phyloP scores from a whole-genome alignment of 148 eudicot species.

The Diospyros lotus region DNA sequence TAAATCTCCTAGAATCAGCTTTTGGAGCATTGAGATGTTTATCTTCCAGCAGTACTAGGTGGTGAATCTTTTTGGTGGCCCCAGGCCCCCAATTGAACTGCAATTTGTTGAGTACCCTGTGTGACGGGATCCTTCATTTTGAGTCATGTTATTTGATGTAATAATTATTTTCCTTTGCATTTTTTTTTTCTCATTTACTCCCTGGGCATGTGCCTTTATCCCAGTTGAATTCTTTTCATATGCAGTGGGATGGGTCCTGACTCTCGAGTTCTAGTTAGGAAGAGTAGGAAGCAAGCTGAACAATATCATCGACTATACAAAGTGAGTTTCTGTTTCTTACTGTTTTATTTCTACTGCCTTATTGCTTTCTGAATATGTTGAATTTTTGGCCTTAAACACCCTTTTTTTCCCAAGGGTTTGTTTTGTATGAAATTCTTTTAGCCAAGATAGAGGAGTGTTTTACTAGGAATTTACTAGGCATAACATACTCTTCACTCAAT shows the following conservation, averaged over 20 bases:
- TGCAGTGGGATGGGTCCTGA: constrained; percentile 99
- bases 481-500: too few relatives aligned
- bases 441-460: too few relatives aligned
- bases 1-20: background rate
- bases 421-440: too few relatives aligned
- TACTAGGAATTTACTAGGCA: too few relatives aligned
- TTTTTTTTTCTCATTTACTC: background rate
- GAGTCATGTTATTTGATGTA: background rate
- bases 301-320: constrained; percentile 84
- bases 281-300: constrained; percentile 98
- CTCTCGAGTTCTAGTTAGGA: constrained; percentile 90
- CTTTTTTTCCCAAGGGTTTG: too few relatives aligned
- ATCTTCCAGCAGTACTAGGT: background rate
- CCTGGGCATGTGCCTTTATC: background rate
- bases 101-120: background rate
- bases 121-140: background rate
- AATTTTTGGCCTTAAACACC: background rate
- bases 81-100: background rate
- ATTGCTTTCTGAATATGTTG: background rate
- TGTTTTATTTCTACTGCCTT: background rate
- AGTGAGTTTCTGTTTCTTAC: constrained; percentile 23
- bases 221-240: constrained; percentile 10
- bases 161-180: constrained; percentile 2
- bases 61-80: background rate
- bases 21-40: background rate